Evolutionary conservation across 1,139 yeast species (phyloP).

Genomic region (Magnusiomyces tetraspermus): DNA sequence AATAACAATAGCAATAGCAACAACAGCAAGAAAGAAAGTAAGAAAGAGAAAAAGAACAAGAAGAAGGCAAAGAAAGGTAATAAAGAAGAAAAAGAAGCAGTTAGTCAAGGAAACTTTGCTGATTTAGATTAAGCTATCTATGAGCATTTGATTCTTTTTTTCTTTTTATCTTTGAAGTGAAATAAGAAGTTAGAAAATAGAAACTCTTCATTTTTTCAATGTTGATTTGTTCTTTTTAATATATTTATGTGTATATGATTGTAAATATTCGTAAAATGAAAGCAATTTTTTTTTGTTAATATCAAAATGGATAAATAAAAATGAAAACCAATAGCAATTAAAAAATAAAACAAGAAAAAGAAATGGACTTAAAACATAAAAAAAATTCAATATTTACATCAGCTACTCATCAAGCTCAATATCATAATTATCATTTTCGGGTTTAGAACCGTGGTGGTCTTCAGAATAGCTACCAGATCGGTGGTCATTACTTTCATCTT

Average conservation of each 20-base stretch:
- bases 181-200: no score
- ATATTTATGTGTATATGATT: no score
- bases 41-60: neutral
- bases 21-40: neutral
- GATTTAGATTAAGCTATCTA: neutral
- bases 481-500: neutral
- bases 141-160: no score
- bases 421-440: neutral
- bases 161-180: no score
- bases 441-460: neutral
- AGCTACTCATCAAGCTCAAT: neutral
- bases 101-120: neutral
- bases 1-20: neutral
- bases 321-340: neutral
- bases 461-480: neutral
- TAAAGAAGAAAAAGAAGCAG: neutral
- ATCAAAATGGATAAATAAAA: neutral
- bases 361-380: neutral
- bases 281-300: no score
- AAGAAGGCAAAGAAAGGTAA: neutral
- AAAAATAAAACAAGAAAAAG: neutral
- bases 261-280: no score
- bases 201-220: no score
- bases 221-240: no score
- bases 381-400: neutral